Conservation (phyloP, 768 basidiomycete genomes). For the Porphyrellus cyaneotinctus region DNA sequence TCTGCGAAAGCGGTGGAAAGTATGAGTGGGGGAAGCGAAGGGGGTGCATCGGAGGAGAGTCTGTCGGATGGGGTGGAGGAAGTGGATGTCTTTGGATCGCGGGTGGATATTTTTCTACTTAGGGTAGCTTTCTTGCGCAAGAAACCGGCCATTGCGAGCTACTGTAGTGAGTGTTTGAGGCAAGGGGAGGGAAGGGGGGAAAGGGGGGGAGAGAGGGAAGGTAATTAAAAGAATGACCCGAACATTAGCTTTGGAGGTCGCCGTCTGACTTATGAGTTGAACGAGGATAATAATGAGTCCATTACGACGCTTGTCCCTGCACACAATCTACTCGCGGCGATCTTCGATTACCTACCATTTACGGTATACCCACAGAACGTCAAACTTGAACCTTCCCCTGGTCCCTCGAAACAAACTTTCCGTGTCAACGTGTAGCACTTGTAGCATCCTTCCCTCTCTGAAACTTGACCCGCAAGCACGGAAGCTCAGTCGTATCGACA, state of each 20-base stretch:
- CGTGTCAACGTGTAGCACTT: not conserved
- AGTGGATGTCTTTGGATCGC: not conserved
- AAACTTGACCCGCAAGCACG: not conserved
- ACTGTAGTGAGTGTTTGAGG: not conserved
- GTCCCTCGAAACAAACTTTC: conserved; percentile 14
- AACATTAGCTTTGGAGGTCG: conserved; percentile 6
- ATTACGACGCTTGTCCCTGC: conserved; percentile 8
- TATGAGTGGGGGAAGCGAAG: conserved; percentile 39
- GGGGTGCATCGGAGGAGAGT: conserved; percentile 18
- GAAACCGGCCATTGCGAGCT: conserved; percentile 47
- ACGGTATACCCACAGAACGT: conserved; percentile 7
- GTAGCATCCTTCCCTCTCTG: not conserved
- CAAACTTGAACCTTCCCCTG: not conserved
- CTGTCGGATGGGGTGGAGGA: not conserved
- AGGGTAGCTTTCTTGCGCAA: conserved; percentile 47
- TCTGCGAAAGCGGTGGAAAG: conserved; percentile 34
- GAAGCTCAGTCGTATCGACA: too few relatives aligned
- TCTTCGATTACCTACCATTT: conserved; percentile 19
- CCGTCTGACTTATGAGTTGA: not conserved
- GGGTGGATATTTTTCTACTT: conserved; percentile 1
- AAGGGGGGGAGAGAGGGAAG: not conserved
- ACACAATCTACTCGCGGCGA: conserved; percentile 12
- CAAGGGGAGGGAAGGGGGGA: not conserved
- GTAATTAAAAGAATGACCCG: conserved; percentile 12
- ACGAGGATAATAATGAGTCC: not conserved